Evolutionary conservation across 2,329 filamentous ascomycete species (phyloP).

Genomic region (Chaetothyriales sp.): DNA sequence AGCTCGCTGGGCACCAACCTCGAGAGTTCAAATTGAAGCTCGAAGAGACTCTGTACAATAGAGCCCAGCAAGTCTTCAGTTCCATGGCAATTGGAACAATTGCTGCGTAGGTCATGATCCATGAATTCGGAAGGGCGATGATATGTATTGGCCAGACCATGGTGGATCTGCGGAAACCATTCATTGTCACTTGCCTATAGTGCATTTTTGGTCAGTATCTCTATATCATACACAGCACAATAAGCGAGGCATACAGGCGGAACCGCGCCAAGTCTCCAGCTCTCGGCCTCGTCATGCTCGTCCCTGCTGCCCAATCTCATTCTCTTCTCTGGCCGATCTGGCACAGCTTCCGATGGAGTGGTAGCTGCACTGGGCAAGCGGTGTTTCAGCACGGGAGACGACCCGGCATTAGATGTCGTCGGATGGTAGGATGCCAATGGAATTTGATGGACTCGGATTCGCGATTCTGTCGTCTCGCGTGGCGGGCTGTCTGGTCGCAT

Average conservation of each 20-base stretch:
- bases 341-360: not conserved
- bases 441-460: not conserved
- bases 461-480: not conserved
- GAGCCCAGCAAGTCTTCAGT: conserved; percentile 10
- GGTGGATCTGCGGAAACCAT: not conserved
- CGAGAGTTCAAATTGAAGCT: conserved; percentile 13
- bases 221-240: conserved; percentile 4
- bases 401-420: not conserved
- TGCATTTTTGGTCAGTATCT: conserved; percentile 4
- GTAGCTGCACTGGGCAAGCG: not conserved
- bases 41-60: conserved; percentile 11
- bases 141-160: too few species aligned
- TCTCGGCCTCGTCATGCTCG: not conserved
- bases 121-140: conserved; percentile 2
- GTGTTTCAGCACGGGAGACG: not conserved
- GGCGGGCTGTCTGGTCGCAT: not conserved
- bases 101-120: not conserved
- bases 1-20: conserved; percentile 6
- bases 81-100: conserved; percentile 10
- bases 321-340: not conserved
- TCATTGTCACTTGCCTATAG: conserved; percentile 2
- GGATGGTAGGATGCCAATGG: not conserved
- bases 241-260: conserved; percentile 3
- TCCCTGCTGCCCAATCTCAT: not conserved
- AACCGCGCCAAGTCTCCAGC: not conserved